Conservation (phyloP, 1,139 yeast genomes). For the Eremothecium gossypii region DNA sequence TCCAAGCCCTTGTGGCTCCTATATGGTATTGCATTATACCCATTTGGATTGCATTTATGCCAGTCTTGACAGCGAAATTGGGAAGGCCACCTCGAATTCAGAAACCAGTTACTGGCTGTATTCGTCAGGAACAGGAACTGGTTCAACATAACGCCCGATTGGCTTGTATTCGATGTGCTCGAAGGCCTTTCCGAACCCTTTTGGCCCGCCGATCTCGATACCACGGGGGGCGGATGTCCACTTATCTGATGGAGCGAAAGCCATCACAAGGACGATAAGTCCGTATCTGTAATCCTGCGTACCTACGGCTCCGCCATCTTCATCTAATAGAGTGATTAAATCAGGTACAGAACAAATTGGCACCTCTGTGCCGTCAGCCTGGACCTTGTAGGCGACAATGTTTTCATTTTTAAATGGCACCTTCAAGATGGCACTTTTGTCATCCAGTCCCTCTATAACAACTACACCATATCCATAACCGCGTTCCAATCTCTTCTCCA, state of each 20-base stretch:
- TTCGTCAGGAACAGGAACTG: conserved; percentile 37
- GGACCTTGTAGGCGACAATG: conserved; percentile 24
- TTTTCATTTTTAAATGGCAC: conserved; percentile 79
- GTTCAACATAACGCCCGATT: conserved; percentile 31
- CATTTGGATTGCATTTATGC: not conserved
- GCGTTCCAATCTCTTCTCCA: conserved; percentile 34
- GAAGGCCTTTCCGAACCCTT: conserved; percentile 31
- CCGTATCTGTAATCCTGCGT: conserved; percentile 42
- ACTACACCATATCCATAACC: conserved; percentile 44
- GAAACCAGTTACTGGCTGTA: conserved; percentile 9
- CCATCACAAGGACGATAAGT: conserved; percentile 35
- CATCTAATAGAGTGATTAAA: conserved; percentile 37
- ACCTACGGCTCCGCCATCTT: conserved; percentile 41
- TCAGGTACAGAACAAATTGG: conserved; percentile 38
- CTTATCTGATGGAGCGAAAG: conserved; percentile 33
- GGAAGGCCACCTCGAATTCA: too few species aligned
- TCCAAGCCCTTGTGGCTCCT: too few species aligned
- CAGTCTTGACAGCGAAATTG: not conserved
- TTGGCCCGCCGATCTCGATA: conserved; percentile 36
- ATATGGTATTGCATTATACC: not conserved
- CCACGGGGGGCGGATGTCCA: conserved; percentile 35
- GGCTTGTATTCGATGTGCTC: conserved; percentile 33
- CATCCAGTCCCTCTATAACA: conserved; percentile 28
- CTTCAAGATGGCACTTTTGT: conserved; percentile 73
- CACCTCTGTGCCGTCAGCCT: conserved; percentile 4